phyloP scores from a whole-genome alignment of 331 rosid genomes.

The Spiraea crenata region DNA sequence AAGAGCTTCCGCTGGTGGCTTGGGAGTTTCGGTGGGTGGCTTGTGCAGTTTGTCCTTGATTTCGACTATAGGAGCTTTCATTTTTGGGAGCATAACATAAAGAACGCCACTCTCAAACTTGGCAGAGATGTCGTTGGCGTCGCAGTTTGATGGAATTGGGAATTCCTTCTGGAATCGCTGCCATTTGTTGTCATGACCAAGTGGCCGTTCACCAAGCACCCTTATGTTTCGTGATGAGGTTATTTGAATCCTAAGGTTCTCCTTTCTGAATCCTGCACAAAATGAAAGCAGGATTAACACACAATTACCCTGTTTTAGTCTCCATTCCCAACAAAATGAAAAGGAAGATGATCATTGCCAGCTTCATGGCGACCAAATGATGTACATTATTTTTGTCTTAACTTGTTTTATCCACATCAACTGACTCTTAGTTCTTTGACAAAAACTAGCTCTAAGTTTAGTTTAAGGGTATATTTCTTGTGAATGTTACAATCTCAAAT shows the following conservation, averaged over 20 bases:
- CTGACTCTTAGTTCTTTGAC: no score
- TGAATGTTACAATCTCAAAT: no score
- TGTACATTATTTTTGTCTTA: no score
- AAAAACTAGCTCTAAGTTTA: no score
- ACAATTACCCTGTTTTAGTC: no score
- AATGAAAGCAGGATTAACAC: no score
- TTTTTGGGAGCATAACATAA: conserved; percentile 43
- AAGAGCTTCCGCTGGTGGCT: background rate
- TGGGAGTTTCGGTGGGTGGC: conserved; percentile 16
- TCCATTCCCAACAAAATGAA: no score
- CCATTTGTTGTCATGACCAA: conserved; percentile 25
- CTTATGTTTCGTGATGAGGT: conserved; percentile 29
- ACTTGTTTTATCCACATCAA: no score
- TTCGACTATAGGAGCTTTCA: conserved; percentile 9
- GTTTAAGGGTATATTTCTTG: no score
- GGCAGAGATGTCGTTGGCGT: conserved; percentile 33
- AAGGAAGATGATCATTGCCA: no score
- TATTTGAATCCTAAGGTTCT: conserved; percentile 46
- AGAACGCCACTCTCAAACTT: conserved; percentile 54
- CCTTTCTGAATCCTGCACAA: conserved; percentile 51
- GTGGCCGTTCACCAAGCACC: conserved; percentile 45
- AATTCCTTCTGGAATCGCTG: conserved; percentile 47
- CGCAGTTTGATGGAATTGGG: conserved; percentile 23
- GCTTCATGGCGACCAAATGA: no score
- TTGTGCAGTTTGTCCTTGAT: background rate